Conservation (phyloP, 192 early-diverging fungal genomes). For the Coemansia sp. region DNA sequence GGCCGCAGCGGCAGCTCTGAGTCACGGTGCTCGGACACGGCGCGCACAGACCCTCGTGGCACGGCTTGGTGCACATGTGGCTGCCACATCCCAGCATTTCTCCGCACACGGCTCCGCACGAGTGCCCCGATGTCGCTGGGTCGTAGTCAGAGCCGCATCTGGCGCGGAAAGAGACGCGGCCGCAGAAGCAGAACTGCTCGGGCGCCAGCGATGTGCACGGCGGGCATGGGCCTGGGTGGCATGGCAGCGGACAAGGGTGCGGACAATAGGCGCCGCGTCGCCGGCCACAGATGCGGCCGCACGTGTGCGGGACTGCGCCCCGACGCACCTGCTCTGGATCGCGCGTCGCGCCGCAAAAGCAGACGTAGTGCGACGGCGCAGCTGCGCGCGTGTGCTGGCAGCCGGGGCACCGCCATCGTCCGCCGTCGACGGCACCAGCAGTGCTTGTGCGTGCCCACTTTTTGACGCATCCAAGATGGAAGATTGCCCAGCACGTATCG, state of each 20-base stretch:
- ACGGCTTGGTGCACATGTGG: slow-evolving; percentile 64
- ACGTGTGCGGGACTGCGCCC: slow-evolving; percentile 78
- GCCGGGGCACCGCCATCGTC: slow-evolving; percentile 86
- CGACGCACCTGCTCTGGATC: slow-evolving; percentile 64
- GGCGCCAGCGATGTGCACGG: slow-evolving; percentile 83
- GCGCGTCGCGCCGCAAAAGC: slow-evolving; percentile 83
- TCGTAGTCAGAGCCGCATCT: slow-evolving; percentile 75
- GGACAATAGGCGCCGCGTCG: slow-evolving; percentile 61
- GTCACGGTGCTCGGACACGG: slow-evolving; percentile 58
- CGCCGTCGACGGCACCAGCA: slow-evolving; percentile 10
- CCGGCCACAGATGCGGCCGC: slow-evolving; percentile 75
- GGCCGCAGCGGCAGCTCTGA: slow-evolving; percentile 73
- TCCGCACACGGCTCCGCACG: slow-evolving; percentile 72
- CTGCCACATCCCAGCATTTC: slow-evolving; percentile 70
- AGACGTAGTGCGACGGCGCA: slow-evolving; percentile 73
- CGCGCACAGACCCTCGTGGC: slow-evolving; percentile 70
- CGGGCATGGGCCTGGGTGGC: slow-evolving; percentile 94
- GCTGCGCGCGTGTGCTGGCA: slow-evolving; percentile 73
- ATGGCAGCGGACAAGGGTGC: slow-evolving; percentile 77
- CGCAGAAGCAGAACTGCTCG: slow-evolving; percentile 80
- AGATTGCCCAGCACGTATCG: slow-evolving; percentile 82
- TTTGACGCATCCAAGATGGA: slow-evolving; percentile 83
- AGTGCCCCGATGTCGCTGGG: slow-evolving; percentile 58
- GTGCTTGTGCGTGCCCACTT: slow-evolving; percentile 75
- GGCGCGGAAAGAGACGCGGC: slow-evolving; percentile 62